Percentiles rank a stretch among this genome's conserved stretches.
These are phyloP conservation scores for Candida glucosophila DNA, from an alignment of 1,139 yeast genomes.

Conservation along the genomic window DNA sequence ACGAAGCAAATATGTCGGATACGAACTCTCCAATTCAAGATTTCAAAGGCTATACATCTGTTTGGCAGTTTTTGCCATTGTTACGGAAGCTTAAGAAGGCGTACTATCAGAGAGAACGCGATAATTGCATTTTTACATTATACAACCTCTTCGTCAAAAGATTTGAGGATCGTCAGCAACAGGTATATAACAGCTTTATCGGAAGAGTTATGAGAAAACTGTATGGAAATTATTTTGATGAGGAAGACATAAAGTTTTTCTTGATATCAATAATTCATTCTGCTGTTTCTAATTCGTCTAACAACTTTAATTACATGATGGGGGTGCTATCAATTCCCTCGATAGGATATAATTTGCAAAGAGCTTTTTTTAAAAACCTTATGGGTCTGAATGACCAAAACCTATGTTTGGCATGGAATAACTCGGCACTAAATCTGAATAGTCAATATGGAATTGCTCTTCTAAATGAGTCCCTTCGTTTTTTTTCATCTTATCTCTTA, in stretches of 20 bases:
- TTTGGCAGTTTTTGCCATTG: constrained; percentile 27
- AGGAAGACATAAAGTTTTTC: constrained; percentile 47
- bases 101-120: constrained; percentile 38
- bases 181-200: constrained; percentile 28
- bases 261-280: constrained; percentile 76
- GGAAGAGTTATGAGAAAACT: constrained; percentile 27
- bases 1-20: constrained; percentile 57
- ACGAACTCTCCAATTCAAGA: constrained; percentile 59
- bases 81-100: constrained; percentile 22
- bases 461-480: constrained; percentile 54
- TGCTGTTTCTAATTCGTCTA: constrained; percentile 67
- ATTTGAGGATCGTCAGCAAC: constrained; percentile 4
- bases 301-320: constrained; percentile 50
- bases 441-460: constrained; percentile 49
- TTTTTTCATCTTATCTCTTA: constrained; percentile 59
- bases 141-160: constrained; percentile 13
- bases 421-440: constrained; percentile 22
- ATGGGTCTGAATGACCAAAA: constrained; percentile 19
- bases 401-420: constrained; percentile 37
- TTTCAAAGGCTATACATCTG: constrained; percentile 53
- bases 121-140: constrained; percentile 43
- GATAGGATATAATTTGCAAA: constrained; percentile 38
- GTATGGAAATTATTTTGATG: constrained; percentile 12
- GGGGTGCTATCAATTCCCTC: constrained; percentile 50
- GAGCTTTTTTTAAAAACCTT: constrained; percentile 28